Conservation (phyloP, 352 stramenopile species). For the Phytophthora quininea region DNA sequence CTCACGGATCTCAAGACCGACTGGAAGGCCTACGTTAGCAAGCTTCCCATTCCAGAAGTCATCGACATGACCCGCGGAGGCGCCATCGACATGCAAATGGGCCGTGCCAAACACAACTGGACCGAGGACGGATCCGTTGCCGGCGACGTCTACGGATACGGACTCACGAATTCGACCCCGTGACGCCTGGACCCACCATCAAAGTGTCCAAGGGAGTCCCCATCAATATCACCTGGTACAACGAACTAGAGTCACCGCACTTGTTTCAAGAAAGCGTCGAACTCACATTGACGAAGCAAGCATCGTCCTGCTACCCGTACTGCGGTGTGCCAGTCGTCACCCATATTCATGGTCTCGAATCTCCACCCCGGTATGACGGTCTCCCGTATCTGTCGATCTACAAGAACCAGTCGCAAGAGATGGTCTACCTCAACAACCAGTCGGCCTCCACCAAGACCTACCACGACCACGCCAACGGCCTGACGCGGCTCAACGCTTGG, state of each 20-base stretch:
- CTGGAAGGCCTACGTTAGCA: conserved; percentile 40
- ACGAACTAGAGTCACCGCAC: conserved; percentile 49
- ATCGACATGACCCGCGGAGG: conserved; percentile 50
- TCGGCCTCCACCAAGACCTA: conserved; percentile 73
- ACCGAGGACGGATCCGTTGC: conserved; percentile 8
- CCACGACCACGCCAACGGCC: conserved; percentile 72
- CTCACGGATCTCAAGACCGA: conserved; percentile 27
- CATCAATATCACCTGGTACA: conserved; percentile 61
- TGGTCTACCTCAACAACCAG: conserved; percentile 74
- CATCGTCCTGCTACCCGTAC: conserved; percentile 70
- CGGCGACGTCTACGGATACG: conserved; percentile 55
- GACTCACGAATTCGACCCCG: conserved; percentile 42
- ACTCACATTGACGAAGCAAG: conserved; percentile 39
- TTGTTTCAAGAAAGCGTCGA: conserved; percentile 65
- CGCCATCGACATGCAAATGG: conserved; percentile 54
- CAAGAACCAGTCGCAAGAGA: conserved; percentile 62
- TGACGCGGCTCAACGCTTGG: conserved; percentile 74
- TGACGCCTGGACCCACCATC: conserved; percentile 56
- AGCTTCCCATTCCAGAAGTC: conserved; percentile 42
- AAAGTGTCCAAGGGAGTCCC: conserved; percentile 49
- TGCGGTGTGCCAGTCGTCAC: conserved; percentile 65
- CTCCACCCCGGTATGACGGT: conserved; percentile 64
- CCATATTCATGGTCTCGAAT: conserved; percentile 74
- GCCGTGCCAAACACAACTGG: conserved; percentile 50
- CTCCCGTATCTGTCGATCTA: conserved; percentile 65